phyloP scores from a whole-genome alignment of 2,329 filamentous ascomycete genomes.

The Xylariaceae sp. region DNA sequence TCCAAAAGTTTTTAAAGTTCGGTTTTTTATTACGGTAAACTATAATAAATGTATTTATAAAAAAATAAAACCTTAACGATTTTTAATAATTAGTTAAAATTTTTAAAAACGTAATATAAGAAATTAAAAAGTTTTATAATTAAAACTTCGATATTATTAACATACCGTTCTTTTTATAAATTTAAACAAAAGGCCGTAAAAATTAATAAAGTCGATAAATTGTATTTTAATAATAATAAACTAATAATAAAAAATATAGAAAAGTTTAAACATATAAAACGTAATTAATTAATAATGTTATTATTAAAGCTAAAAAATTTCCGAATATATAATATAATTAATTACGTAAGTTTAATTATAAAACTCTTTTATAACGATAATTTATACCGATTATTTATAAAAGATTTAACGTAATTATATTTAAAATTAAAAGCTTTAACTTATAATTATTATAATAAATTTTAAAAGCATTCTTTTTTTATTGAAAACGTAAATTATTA shows the following conservation, averaged over 20 bases:
- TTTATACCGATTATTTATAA: background rate
- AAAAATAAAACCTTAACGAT: background rate
- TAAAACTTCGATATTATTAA: background rate
- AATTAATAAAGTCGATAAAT: background rate
- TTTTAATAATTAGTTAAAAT: background rate
- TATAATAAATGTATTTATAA: background rate
- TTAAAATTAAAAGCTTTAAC: background rate
- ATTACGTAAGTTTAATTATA: background rate
- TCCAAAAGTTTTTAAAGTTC: background rate
- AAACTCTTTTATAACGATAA: background rate
- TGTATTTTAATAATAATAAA: constrained; percentile 15
- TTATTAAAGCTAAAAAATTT: background rate
- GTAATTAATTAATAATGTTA: background rate
- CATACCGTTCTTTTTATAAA: background rate
- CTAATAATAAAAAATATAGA: background rate
- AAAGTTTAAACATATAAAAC: background rate
- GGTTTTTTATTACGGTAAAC: background rate
- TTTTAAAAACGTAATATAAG: background rate
- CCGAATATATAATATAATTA: background rate
- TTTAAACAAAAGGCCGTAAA: background rate
- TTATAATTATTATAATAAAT: background rate
- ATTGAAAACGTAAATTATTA: too few relatives aligned
- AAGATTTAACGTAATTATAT: background rate
- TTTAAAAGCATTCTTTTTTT: background rate
- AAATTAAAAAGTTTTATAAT: background rate